These are phyloP conservation scores for Epichloe hybrida DNA, from an alignment of 2,329 filamentous ascomycete genomes.

Conservation along the genomic window DNA sequence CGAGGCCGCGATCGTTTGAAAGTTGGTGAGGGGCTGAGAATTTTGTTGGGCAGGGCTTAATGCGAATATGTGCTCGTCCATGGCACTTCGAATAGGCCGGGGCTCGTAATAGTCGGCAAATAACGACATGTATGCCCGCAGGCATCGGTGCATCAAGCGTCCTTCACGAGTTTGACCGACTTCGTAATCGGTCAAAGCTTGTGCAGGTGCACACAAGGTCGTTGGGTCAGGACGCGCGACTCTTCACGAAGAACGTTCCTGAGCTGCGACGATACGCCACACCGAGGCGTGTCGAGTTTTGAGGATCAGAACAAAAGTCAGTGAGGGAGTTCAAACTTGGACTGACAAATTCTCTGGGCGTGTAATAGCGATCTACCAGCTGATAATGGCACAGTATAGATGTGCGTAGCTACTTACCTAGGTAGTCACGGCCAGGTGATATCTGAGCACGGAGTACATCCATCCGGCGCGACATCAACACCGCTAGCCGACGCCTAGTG, in stretches of 20 bases:
- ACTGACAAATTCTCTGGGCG: too few relatives aligned
- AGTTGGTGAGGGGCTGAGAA: conserved; percentile 9
- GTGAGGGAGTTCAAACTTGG: too few relatives aligned
- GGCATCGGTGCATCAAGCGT: background rate
- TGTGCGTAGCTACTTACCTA: too few relatives aligned
- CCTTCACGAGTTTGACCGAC: background rate
- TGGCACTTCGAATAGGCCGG: background rate
- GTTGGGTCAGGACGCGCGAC: background rate
- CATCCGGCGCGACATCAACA: too few relatives aligned
- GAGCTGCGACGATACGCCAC: background rate
- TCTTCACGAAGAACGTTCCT: background rate
- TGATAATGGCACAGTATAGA: too few relatives aligned
- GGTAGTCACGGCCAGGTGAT: too few relatives aligned
- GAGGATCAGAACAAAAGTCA: too few relatives aligned
- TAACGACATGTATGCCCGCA: background rate
- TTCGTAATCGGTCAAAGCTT: background rate
- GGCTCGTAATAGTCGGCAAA: background rate
- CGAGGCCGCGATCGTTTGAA: conserved; percentile 6
- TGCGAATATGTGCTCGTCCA: conserved; percentile 1
- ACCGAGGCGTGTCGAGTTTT: background rate
- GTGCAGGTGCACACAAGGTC: too few relatives aligned
- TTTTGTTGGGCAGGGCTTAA: background rate
- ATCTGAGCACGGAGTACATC: too few relatives aligned
- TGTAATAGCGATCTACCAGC: too few relatives aligned
- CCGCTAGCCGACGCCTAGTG: too few relatives aligned